phyloP scores from a whole-genome alignment of 176 grass and related monocot species.

The Triticum urartu region DNA sequence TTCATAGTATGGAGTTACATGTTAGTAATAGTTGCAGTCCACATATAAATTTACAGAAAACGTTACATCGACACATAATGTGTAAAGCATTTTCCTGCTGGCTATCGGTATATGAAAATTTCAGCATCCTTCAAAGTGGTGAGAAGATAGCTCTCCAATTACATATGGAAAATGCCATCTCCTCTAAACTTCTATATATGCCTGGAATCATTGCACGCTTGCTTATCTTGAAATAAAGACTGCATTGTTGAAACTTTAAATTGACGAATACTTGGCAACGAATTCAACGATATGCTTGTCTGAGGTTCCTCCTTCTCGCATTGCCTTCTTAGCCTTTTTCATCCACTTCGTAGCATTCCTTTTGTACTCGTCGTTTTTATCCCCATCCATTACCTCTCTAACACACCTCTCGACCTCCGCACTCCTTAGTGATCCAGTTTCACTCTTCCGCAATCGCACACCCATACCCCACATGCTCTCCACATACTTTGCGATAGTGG shows the following conservation, averaged over 20 bases:
- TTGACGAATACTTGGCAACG: not conserved
- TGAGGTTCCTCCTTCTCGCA: not conserved
- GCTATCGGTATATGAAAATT: too few relatives aligned
- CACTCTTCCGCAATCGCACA: not conserved
- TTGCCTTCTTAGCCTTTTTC: not conserved
- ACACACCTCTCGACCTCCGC: not conserved
- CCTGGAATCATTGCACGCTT: not conserved
- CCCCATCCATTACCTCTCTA: not conserved
- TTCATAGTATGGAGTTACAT: too few relatives aligned
- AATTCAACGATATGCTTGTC: not conserved
- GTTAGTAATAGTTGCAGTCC: too few relatives aligned
- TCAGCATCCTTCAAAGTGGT: too few relatives aligned
- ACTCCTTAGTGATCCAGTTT: not conserved
- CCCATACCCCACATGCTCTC: conserved; percentile 50
- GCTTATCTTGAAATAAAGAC: not conserved
- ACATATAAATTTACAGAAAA: too few relatives aligned
- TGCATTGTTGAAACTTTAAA: not conserved
- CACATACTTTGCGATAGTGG: conserved; percentile 25
- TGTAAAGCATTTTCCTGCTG: too few relatives aligned
- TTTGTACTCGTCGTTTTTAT: not conserved
- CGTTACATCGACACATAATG: too few relatives aligned
- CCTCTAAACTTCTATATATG: too few relatives aligned
- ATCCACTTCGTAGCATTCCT: not conserved
- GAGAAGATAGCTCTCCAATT: too few relatives aligned
- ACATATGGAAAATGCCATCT: too few relatives aligned